These are phyloP conservation scores for Batrachochytrium dendrobatidis DNA, from an alignment of 371 early-diverging fungal genomes.

Conservation along the genomic window DNA sequence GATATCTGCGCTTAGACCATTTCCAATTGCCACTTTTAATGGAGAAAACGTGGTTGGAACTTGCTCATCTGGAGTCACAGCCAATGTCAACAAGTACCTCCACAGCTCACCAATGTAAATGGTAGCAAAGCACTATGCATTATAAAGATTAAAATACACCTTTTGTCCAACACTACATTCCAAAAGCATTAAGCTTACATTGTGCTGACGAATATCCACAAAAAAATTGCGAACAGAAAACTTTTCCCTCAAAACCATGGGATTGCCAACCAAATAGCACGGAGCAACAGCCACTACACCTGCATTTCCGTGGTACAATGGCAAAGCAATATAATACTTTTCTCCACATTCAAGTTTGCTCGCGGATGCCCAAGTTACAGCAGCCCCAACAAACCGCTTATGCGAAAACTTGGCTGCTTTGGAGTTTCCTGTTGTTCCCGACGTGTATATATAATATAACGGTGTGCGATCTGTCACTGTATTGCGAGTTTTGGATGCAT, in stretches of 20 bases:
- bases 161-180: neutral
- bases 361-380: constrained; percentile 20
- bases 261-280: constrained; percentile 16
- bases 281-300: constrained; percentile 23
- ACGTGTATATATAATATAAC: constrained; percentile 22
- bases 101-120: constrained; percentile 64
- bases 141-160: neutral
- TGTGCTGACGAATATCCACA: constrained; percentile 13
- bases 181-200: neutral
- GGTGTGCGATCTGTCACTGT: constrained; percentile 7
- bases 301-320: constrained; percentile 25
- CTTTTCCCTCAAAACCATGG: constrained; percentile 18
- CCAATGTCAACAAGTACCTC: constrained; percentile 51
- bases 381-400: constrained; percentile 18
- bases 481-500: constrained; percentile 3
- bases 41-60: constrained; percentile 26
- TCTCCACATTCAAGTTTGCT: constrained; percentile 11
- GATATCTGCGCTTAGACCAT: constrained; percentile 65
- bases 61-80: constrained; percentile 42
- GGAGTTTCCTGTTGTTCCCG: constrained; percentile 24
- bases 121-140: neutral
- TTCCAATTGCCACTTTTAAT: constrained; percentile 53
- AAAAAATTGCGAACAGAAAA: constrained; percentile 25
- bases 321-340: constrained; percentile 21
- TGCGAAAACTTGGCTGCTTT: constrained; percentile 30